phyloP scores from a whole-genome alignment of 2,329 filamentous ascomycete genomes.

The Trichoderma koningii region DNA sequence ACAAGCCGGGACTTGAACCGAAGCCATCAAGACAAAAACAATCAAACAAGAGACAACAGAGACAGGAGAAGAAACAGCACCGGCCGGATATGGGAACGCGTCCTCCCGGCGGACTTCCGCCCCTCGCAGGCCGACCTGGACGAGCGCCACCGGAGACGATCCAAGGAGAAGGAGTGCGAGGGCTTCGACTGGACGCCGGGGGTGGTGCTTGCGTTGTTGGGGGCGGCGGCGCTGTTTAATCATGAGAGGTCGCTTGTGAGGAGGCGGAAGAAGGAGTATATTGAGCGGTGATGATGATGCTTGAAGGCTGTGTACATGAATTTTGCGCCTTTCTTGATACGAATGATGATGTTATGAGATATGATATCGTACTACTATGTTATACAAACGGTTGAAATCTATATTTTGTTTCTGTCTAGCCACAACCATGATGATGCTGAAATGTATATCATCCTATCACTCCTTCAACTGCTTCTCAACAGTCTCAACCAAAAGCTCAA shows the following conservation, averaged over 20 bases:
- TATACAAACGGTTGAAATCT: background rate
- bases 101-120: constrained; percentile 5
- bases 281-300: background rate
- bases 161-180: constrained; percentile 23
- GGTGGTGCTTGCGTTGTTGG: constrained; percentile 23
- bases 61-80: background rate
- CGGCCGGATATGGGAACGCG: background rate
- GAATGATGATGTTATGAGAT: background rate
- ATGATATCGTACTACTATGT: background rate
- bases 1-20: too few species aligned
- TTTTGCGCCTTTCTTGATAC: too few species aligned
- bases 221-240: constrained; percentile 26
- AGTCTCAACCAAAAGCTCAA: constrained; percentile 68
- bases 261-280: constrained; percentile 24
- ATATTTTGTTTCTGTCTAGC: background rate
- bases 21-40: background rate
- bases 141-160: background rate
- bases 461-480: constrained; percentile 55
- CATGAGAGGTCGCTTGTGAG: constrained; percentile 22
- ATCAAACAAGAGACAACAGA: background rate
- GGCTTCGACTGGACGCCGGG: constrained; percentile 28
- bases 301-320: too few species aligned
- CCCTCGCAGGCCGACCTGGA: constrained; percentile 24
- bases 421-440: too few species aligned
- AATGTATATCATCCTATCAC: background rate